Conservation (phyloP, 2,329 filamentous ascomycete species). For the Whalleya microplaca region DNA sequence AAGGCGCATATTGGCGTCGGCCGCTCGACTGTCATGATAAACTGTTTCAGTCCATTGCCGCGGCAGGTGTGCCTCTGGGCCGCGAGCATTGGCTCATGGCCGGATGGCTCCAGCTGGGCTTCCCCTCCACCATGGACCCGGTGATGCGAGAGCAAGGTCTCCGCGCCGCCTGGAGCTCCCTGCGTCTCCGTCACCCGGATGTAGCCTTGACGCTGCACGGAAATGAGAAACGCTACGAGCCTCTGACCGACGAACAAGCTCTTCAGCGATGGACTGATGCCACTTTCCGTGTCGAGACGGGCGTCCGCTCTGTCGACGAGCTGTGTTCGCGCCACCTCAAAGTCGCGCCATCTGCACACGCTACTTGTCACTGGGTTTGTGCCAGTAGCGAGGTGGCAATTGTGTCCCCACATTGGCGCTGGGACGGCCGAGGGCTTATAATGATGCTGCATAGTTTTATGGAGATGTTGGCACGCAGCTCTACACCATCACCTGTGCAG, state of each 20-base stretch:
- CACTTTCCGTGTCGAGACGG: slow-evolving; percentile 7
- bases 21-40: slow-evolving; percentile 20
- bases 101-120: background rate
- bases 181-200: slow-evolving; percentile 14
- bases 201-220: slow-evolving; percentile 7
- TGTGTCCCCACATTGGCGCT: slow-evolving; percentile 14
- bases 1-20: slow-evolving; percentile 10
- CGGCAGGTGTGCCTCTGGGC: slow-evolving; percentile 8
- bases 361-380: slow-evolving; percentile 17
- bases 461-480: background rate
- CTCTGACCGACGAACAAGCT: background rate
- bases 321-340: slow-evolving; percentile 7
- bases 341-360: slow-evolving; percentile 1
- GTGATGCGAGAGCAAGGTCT: slow-evolving; percentile 3
- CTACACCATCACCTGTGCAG: background rate
- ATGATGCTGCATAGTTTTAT: slow-evolving; percentile 14
- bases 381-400: slow-evolving; percentile 6
- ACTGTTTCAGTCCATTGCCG: slow-evolving; percentile 11
- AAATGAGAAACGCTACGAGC: slow-evolving; percentile 15
- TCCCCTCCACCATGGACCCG: background rate
- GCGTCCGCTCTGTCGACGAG: slow-evolving; percentile 4
- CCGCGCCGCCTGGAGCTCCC: slow-evolving; percentile 6
- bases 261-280: background rate
- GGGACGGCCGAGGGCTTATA: slow-evolving; percentile 13
- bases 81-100: slow-evolving; percentile 17